Conservation (phyloP, 2,329 filamentous ascomycete species). For the Penicillium hordei region DNA sequence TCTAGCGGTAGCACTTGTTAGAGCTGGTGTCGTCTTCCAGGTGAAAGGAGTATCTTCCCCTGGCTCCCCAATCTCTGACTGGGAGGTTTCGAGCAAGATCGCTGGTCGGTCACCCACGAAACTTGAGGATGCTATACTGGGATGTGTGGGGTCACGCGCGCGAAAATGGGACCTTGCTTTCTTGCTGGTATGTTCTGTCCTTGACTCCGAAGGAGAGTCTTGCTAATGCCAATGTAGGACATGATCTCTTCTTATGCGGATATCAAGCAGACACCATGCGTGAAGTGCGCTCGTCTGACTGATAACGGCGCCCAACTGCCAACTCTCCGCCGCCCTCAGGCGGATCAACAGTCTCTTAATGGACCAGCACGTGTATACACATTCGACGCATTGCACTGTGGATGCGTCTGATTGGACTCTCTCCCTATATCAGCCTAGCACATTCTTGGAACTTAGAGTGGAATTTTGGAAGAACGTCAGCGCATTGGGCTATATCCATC, state of each 20-base stretch:
- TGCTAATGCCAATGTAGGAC: slow-evolving; percentile 31
- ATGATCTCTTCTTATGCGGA: slow-evolving; percentile 45
- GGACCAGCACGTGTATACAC: slow-evolving; percentile 16
- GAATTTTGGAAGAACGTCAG: neutral
- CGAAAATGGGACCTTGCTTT: slow-evolving; percentile 43
- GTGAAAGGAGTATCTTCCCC: slow-evolving; percentile 26
- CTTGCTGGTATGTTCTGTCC: slow-evolving; percentile 34
- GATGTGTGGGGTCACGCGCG: slow-evolving; percentile 36
- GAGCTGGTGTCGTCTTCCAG: slow-evolving; percentile 37
- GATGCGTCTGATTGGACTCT: slow-evolving; percentile 26
- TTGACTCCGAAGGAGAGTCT: neutral
- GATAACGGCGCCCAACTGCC: slow-evolving; percentile 43
- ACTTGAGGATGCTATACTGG: slow-evolving; percentile 36
- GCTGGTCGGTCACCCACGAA: slow-evolving; percentile 30
- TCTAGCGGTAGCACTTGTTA: slow-evolving; percentile 32
- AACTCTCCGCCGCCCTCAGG: slow-evolving; percentile 34
- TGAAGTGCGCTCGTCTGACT: slow-evolving; percentile 41
- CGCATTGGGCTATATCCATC: neutral
- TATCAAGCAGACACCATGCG: slow-evolving; percentile 41
- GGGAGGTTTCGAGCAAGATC: slow-evolving; percentile 35
- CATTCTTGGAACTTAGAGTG: neutral
- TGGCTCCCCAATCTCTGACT: slow-evolving; percentile 28
- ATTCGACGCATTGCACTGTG: slow-evolving; percentile 40
- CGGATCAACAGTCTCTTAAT: slow-evolving; percentile 17
- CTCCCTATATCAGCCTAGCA: neutral